Evolutionary conservation across 2,329 filamentous ascomycete genomes (phyloP), one percentile per base, ranked within the genome.

Genomic region (Xylaria sp.): DNA sequence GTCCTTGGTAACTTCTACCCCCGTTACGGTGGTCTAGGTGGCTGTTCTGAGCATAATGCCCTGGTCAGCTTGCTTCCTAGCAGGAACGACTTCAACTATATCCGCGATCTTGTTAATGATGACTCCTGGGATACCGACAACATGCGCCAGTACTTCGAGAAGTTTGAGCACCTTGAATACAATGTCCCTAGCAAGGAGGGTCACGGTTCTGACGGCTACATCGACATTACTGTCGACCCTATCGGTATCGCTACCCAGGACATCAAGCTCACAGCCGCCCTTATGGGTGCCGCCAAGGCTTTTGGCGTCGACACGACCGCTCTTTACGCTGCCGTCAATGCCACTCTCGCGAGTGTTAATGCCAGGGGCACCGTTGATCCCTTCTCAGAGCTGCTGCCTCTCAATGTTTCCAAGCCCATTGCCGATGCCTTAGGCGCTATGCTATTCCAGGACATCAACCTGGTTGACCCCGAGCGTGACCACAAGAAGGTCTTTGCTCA

Each of bases 1-100:
- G 78, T 83, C 70, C 82, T 85, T 68, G 88, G 88, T 6, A 85
- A 84, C 7, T 80, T 87, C n/a, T 90, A 90, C 72, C 88, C 88
- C 17, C 84, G 88, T 9, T 82, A 86, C 3, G 86, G 83, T 13
- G 85, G 72, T 51, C 82, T 87, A 42, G 78, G 76, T 26, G 80
- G 79, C 46, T 77, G 74, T 66, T 74, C 76, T 1, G 69, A 75
- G 64, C 75, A 77, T 67, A 72, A 76, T 40, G 73, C 76, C 57
- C 65, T 75, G 1, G 66, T 77, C 11, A 66, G 71, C 59, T 80
- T 83, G 59, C 81, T 84, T 42, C 82, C 84, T 69, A 79, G 77
- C 62, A 78, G 80, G 46, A 82, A 81, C 11, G 84, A 84, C 54
- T 84, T 81, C 71, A 73, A 85, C 44, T 73, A 77, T 46, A 84